Evolutionary conservation across 768 basidiomycete genomes (phyloP), one percentile per base, ranked within the genome.

Genomic region (Tubosaeta sp.): DNA sequence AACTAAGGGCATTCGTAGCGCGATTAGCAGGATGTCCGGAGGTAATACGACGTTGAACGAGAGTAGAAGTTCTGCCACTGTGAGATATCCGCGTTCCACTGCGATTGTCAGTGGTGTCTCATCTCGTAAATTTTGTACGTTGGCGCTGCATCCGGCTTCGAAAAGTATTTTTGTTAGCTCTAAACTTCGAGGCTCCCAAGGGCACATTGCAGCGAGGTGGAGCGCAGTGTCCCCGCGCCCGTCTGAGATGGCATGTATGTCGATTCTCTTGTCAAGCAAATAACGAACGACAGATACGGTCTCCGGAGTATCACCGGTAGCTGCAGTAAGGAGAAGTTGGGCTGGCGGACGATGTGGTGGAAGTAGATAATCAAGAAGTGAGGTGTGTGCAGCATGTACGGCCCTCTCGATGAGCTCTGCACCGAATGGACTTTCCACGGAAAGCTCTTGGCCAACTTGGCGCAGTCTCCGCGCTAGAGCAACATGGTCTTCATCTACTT

Each of bases 201-300:
- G 27, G 2, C 32, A 47, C 36, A 39, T 21, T 1, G 13, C 36
- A 22, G 46, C 27, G 4, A 47, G 36, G 3, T 47, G 46, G 11
- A 47, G 46, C 3, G 46, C 36, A 6, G 36, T 42, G n/a, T 48
- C 40, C 22, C 22, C 1, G 11, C n/a, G 3, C 12, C 22, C 3
- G 16, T 34, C 36, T 8, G 30, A 40, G 18, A 27, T 27, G 1
- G 5, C 34, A 3, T 39, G 29, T 1, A 51, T 7, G 11, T 54
- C 27, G 10, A 38, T 48, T 2, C 53, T 53, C 3, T 44, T 44
- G 9, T 29, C 4, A 19, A 59, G 24, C 19, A 59, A 25, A 12
- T 47, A 44, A 2, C 31, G 49, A 21, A 53, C 31, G 10, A 46
- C 22, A 27, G 36, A 19, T 5, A 40, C 18, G 2, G 27, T 45